A percentile compares a stretch with the other conserved stretches of the same genome.
Conservation (phyloP, 2,329 filamentous ascomycete genomes). For the Exophiala dermatitidis region DNA sequence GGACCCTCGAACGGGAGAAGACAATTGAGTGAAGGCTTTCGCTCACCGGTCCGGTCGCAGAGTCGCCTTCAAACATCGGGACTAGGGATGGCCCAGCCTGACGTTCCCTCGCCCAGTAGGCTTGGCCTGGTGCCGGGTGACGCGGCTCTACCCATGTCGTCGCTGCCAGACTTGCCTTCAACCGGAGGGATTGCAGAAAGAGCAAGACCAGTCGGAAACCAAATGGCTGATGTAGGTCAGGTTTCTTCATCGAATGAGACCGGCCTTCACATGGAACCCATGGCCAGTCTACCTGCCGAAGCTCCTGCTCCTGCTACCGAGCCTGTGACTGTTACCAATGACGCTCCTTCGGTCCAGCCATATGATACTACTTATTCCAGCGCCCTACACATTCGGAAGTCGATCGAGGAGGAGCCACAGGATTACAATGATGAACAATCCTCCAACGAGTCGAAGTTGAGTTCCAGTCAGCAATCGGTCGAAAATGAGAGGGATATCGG, state of each 20-base stretch:
- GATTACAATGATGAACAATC: constrained; percentile 14
- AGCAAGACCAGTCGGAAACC: neutral
- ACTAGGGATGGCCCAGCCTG: neutral
- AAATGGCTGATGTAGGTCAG: neutral
- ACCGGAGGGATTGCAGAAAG: neutral
- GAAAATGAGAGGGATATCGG: constrained; percentile 22
- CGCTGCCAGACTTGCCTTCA: neutral
- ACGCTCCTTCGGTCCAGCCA: neutral
- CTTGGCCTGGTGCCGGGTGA: neutral
- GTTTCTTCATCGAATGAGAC: neutral
- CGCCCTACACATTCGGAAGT: constrained; percentile 25
- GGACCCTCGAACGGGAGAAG: neutral
- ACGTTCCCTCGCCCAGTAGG: neutral
- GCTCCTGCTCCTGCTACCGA: neutral
- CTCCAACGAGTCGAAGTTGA: constrained; percentile 22
- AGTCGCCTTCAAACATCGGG: neutral
- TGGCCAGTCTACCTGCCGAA: neutral
- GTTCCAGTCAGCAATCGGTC: constrained; percentile 27
- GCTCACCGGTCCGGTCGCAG: neutral
- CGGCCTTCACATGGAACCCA: neutral
- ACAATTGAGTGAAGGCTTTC: neutral
- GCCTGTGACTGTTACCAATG: neutral
- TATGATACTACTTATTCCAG: constrained; percentile 11
- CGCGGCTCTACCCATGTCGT: neutral
- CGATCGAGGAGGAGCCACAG: constrained; percentile 24